A percentile compares a stretch with the other conserved stretches of the same genome.
Evolutionary conservation across 2,329 filamentous ascomycete genomes (phyloP).

Genomic region (Beauveria sp.): DNA sequence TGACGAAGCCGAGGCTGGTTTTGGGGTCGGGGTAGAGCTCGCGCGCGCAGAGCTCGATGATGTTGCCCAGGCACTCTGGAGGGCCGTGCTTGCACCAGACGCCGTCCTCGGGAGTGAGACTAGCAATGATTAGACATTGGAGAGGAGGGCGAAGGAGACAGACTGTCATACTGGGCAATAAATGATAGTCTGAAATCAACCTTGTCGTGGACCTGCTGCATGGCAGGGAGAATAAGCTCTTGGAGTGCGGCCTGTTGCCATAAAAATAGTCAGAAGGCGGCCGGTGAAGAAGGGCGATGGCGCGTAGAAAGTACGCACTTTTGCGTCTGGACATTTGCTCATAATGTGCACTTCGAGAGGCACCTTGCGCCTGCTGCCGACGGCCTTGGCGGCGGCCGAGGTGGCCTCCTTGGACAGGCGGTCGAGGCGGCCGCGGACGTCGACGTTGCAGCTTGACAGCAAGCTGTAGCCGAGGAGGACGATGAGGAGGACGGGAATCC

Average conservation of each 20-base stretch:
- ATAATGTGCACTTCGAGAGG: conserved; percentile 93
- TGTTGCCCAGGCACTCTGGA: conserved; percentile 84
- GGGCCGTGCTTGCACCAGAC: conserved; percentile 86
- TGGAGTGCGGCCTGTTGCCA: conserved; percentile 61
- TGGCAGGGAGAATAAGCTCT: conserved; percentile 73
- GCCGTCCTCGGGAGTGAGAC: conserved; percentile 63
- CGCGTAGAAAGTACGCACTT: conserved; percentile 31
- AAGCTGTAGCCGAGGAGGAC: conserved; percentile 18
- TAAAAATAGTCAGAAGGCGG: neutral
- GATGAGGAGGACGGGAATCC: conserved; percentile 18
- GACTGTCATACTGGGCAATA: conserved; percentile 60
- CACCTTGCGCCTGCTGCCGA: conserved; percentile 37
- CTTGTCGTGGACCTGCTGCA: conserved; percentile 74
- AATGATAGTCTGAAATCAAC: conserved; percentile 88
- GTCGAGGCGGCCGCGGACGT: conserved; percentile 1
- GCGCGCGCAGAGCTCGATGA: conserved; percentile 85
- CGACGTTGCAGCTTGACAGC: conserved; percentile 8
- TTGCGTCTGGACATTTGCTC: conserved; percentile 91
- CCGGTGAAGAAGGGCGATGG: neutral
- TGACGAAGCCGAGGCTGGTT: conserved; percentile 84
- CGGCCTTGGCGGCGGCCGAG: conserved; percentile 4
- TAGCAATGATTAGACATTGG: conserved; percentile 25
- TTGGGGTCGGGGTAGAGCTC: conserved; percentile 78
- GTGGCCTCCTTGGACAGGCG: neutral
- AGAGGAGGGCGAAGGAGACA: neutral